These are phyloP conservation scores for Hortiboletus flavorubellus DNA, from an alignment of 768 basidiomycete genomes.

Conservation along the genomic window DNA sequence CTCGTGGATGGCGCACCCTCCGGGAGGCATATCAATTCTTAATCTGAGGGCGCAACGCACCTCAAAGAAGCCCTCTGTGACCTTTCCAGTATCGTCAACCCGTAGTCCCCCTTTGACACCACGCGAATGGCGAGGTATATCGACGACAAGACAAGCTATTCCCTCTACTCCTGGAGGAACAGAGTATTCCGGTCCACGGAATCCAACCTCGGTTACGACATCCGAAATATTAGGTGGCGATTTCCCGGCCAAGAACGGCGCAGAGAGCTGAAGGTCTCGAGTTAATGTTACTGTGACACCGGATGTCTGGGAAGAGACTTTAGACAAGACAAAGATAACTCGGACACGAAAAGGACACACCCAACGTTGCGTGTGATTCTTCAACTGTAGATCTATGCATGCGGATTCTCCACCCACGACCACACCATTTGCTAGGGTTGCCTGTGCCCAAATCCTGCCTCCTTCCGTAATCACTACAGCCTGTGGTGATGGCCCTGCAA, in stretches of 20 bases:
- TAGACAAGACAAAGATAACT: conserved; percentile 1
- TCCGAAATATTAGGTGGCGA: conserved; percentile 53
- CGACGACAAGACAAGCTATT: conserved; percentile 74
- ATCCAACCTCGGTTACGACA: conserved; percentile 63
- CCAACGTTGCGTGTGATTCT: conserved; percentile 81
- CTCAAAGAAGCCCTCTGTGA: conserved; percentile 61
- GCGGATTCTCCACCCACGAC: conserved; percentile 66
- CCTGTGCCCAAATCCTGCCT: conserved; percentile 79
- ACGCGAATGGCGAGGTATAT: conserved; percentile 66
- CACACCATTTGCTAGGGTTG: conserved; percentile 57
- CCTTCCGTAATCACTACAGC: conserved; percentile 68
- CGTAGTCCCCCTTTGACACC: conserved; percentile 62
- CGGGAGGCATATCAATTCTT: conserved; percentile 62
- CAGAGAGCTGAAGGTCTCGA: conserved; percentile 57
- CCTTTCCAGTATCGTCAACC: conserved; percentile 45
- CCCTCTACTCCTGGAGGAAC: conserved; percentile 74
- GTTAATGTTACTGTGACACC: conserved; percentile 59
- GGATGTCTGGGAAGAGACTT: conserved; percentile 50
- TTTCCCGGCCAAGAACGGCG: conserved; percentile 20
- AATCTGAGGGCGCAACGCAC: conserved; percentile 61
- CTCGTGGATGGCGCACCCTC: conserved; percentile 46
- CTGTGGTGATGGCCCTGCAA: conserved; percentile 43
- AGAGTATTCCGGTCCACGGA: conserved; percentile 71
- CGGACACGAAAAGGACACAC: conserved; percentile 34
- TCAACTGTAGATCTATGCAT: conserved; percentile 74